Evolutionary conservation across 768 basidiomycete genomes (phyloP), one percentile per base, ranked within the genome.

Genomic region (Lentinula guzmanii): DNA sequence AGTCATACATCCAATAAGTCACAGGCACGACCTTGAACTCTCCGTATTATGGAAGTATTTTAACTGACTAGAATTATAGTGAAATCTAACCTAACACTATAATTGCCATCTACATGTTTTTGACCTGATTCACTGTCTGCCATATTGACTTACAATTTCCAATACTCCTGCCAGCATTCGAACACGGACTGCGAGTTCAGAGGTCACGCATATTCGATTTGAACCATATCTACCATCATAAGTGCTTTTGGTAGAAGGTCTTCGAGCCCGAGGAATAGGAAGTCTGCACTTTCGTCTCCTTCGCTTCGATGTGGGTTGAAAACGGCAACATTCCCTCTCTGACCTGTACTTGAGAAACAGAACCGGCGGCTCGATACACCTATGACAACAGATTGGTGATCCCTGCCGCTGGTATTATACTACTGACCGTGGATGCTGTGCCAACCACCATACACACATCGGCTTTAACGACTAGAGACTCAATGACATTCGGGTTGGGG

Each of bases 381-480:
- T 77, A 2, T 31, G 24, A 16, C 35, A 2, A 11, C 31, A 5
- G 3, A 15, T 18, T 5, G 6, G 21, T 3, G 52, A 46, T 13
- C 24, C 34, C 45, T 21, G 35, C 28, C 31, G 33, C 28, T 28
- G 28, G 3, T 28, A 28, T 28, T 28, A 28, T 28, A 28, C 28
- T 4, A 28, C 21, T 43, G 66, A 81, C 82, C 21, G 74, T 76
- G 3, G 81, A 82, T 4, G 80, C 82, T 37, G 84, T 86, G 18
- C 84, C 84, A 57, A 86, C 71, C 5, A 86, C 81, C 2, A 86
- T 70, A 53, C 77, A 77, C 13, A 86, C 66, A 69, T 85, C 84
- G 7, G 78, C 81, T n/a, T 72, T 59, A 3, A 72, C 28, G 0
- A 28, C 28, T 28, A 28, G 28, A 28, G 28, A 61, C 46, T 77